A percentile compares a stretch with the other conserved stretches of the same genome.
Evolutionary conservation across 148 eudicot genomes (phyloP).

Genomic region (Dianthus caryophyllus): DNA sequence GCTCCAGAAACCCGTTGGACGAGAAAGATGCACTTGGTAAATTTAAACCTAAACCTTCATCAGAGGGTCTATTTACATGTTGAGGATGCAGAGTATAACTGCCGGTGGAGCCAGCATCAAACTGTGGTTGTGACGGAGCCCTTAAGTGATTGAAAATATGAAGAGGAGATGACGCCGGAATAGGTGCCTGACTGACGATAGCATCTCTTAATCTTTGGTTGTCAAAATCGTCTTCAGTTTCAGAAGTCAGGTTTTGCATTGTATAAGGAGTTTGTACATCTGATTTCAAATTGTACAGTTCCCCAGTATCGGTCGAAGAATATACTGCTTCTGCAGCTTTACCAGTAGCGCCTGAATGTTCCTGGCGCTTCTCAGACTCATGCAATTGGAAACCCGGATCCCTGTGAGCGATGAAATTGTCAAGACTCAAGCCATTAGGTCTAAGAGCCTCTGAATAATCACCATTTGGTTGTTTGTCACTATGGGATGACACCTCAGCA

Average conservation of each 20-base stretch:
- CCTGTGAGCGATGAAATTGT: slow-evolving; percentile 23
- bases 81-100: slow-evolving; percentile 27
- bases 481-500: slow-evolving; percentile 32
- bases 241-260: slow-evolving; percentile 33
- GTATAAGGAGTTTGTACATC: slow-evolving; percentile 24
- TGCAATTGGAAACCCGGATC: slow-evolving; percentile 24
- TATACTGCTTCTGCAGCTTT: slow-evolving; percentile 26
- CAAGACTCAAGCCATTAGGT: slow-evolving; percentile 32
- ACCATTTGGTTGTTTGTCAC: slow-evolving; percentile 25
- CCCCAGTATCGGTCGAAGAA: slow-evolving; percentile 21
- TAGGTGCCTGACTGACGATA: slow-evolving; percentile 35
- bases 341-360: slow-evolving; percentile 24
- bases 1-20: slow-evolving; percentile 38
- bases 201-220: slow-evolving; percentile 56
- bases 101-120: slow-evolving; percentile 29
- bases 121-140: slow-evolving; percentile 29
- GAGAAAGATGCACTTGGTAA: slow-evolving; percentile 32
- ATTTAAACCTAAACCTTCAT: slow-evolving; percentile 24
- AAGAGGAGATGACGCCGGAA: slow-evolving; percentile 36
- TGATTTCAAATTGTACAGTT: slow-evolving; percentile 28
- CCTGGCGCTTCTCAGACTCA: slow-evolving; percentile 35
- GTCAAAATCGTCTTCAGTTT: slow-evolving; percentile 51
- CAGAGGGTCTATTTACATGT: slow-evolving; percentile 34
- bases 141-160: slow-evolving; percentile 34
- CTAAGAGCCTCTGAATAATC: slow-evolving; percentile 27